These are phyloP conservation scores for Talaromyces sp. DNA, from an alignment of 2,329 filamentous ascomycete genomes.

Conservation along the genomic window DNA sequence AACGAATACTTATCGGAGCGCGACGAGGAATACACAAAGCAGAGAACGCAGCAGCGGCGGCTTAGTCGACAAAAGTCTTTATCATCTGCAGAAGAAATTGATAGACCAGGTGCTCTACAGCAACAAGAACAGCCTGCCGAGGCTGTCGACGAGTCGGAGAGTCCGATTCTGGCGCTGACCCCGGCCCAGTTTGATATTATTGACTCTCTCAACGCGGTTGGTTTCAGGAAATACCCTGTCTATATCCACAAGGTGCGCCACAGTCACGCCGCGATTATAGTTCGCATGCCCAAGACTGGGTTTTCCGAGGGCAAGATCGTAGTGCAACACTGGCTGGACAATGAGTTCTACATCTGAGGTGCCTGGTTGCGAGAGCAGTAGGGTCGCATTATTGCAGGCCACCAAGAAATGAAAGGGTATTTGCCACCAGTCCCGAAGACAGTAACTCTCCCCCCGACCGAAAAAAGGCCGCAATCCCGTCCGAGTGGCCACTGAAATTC, in stretches of 20 bases:
- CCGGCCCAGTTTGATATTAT: slow-evolving; percentile 82
- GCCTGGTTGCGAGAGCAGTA: background rate
- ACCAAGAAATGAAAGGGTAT: background rate
- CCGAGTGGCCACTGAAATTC: background rate
- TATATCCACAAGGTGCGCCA: slow-evolving; percentile 60
- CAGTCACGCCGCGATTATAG: slow-evolving; percentile 85
- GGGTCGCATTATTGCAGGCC: background rate
- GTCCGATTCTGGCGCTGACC: slow-evolving; percentile 71
- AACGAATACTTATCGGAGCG: slow-evolving; percentile 64
- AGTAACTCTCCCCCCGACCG: background rate
- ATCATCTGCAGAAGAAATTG: slow-evolving; percentile 15
- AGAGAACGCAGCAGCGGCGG: slow-evolving; percentile 4
- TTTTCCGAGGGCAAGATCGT: slow-evolving; percentile 76
- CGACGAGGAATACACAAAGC: slow-evolving; percentile 42
- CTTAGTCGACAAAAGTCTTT: slow-evolving; percentile 1
- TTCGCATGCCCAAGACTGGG: slow-evolving; percentile 59
- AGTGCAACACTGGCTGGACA: slow-evolving; percentile 71
- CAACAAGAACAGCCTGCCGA: slow-evolving; percentile 17
- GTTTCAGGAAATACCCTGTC: slow-evolving; percentile 53
- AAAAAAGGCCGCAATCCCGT: background rate
- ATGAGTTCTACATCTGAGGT: slow-evolving; percentile 60
- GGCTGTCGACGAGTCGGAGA: slow-evolving; percentile 29
- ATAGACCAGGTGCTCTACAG: slow-evolving; percentile 7
- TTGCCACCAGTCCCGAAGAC: background rate
- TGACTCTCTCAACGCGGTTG: slow-evolving; percentile 61